A percentile compares a stretch with the other conserved stretches of the same genome.
phyloP scores from a whole-genome alignment of 1,284 basidiomycete species.

The Ceratobasidium sp. region DNA sequence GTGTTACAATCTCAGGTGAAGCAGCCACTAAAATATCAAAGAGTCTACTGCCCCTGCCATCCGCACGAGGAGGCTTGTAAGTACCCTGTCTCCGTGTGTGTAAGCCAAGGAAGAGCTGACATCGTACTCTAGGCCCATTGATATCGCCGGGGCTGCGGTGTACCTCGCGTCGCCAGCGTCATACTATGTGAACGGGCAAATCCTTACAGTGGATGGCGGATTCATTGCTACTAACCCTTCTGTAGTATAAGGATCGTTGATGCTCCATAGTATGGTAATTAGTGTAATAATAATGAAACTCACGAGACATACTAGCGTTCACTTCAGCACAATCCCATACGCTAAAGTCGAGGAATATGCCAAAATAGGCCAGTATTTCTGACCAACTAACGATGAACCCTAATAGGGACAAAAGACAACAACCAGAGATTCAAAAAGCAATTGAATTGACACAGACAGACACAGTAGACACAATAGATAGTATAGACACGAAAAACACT shows the following conservation, averaged over 20 bases:
- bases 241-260: slow-evolving; percentile 3
- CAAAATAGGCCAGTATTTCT: no score
- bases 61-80: slow-evolving; percentile 74
- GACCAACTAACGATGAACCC: no score
- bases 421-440: slow-evolving; percentile 14
- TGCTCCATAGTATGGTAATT: no score
- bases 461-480: slow-evolving; percentile 34
- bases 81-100: slow-evolving; percentile 54
- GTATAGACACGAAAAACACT: slow-evolving; percentile 32
- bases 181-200: slow-evolving; percentile 79
- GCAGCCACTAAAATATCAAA: slow-evolving; percentile 64
- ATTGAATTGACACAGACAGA: slow-evolving; percentile 26
- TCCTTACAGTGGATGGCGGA: slow-evolving; percentile 80
- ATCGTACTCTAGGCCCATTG: slow-evolving; percentile 64
- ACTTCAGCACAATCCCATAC: no score
- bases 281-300: no score
- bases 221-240: slow-evolving; percentile 77
- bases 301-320: no score
- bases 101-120: background rate
- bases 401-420: no score
- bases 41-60: slow-evolving; percentile 58
- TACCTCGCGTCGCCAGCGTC: slow-evolving; percentile 79
- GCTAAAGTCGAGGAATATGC: no score
- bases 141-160: slow-evolving; percentile 80
- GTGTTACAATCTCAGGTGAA: slow-evolving; percentile 57